Base-by-base conservation (phyloP, 768 basidiomycete species). In the Daedalea quercina region DNA sequence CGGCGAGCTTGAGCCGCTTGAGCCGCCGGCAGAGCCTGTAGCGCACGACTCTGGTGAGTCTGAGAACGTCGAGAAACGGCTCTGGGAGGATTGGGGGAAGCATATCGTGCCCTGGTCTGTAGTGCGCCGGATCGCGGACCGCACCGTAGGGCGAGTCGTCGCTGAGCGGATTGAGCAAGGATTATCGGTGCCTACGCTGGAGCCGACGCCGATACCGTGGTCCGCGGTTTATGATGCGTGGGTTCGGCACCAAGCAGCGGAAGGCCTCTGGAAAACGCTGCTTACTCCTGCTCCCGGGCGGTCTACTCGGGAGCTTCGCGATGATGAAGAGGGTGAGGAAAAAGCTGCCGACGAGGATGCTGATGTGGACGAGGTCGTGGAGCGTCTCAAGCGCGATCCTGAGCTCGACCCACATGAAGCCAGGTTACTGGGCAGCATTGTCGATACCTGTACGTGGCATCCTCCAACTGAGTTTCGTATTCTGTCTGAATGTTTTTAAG, bases 361-460 rank as follows among this genome's bases (percentile, higher is more conserved):
- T n/a, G 58, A 59, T 25, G 61, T 58, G 28, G 89, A 94, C 63
- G 83, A 88, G 55, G 77, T 93, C 9, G 76, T 94, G 22, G 90
- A 93, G 62, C 75, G 74, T 35, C 60, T 97, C 50, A 90, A 79
- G 66, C 84, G 80, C 53, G 87, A 92, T 56, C 74, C 78, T 51
- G 81, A 87, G 22, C 76, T 96, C 42, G 89, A 90, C 52, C 63
- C 69, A n/a, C 85, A 96, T 57, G 93, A 96, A 69, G 81, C 86
- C 57, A 74, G 85, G 47, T 67, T 97, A 42, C 64, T 97, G 45
- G 73, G 84, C 3, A 94, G 90, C 59, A 94, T 97, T 54, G 89
- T 97, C 22, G 85, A 97, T 68, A 68, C 90, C 28, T 74, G 86
- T 84, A 66, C 64, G 77, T 62, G 46, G 20, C 47, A 45, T 34